Conservation (phyloP, 495 filamentous ascomycete genomes). For the Polyplosphaeria fusca region DNA sequence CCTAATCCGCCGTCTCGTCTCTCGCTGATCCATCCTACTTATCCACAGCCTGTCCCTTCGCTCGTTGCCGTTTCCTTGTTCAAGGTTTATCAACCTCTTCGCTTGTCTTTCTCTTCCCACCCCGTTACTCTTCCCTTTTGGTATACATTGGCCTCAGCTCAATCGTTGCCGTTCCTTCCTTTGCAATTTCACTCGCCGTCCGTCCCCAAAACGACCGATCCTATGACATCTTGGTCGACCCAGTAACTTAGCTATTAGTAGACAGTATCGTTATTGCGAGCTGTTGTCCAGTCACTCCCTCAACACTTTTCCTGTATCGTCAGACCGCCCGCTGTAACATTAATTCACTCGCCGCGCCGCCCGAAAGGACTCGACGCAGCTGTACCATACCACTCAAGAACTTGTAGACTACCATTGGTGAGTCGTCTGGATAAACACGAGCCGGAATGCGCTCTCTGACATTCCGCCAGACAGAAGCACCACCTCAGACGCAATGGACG, state of each 20-base stretch:
- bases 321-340: conserved; percentile 2
- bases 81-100: conserved; percentile 37
- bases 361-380: conserved; percentile 6
- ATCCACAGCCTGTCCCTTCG: conserved; percentile 34
- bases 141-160: conserved; percentile 27
- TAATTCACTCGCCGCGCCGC: conserved; percentile 10
- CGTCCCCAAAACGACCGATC: conserved; percentile 17
- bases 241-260: conserved; percentile 38
- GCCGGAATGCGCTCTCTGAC: conserved; percentile 22
- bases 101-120: conserved; percentile 33
- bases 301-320: conserved; percentile 7
- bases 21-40: conserved; percentile 38
- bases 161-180: conserved; percentile 36
- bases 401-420: conserved; percentile 19
- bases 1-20: conserved; percentile 37
- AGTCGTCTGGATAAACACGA: background rate
- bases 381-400: conserved; percentile 20
- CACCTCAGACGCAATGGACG: conserved; percentile 50
- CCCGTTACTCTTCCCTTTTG: conserved; percentile 32
- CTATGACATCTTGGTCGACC: conserved; percentile 29
- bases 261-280: conserved; percentile 39
- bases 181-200: conserved; percentile 18
- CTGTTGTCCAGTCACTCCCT: conserved; percentile 45
- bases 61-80: conserved; percentile 35
- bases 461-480: conserved; percentile 13